Evolutionary conservation across 2,329 filamentous ascomycete genomes (phyloP), one percentile per base, ranked within the genome.

Genomic region (Penicillium hordei): DNA sequence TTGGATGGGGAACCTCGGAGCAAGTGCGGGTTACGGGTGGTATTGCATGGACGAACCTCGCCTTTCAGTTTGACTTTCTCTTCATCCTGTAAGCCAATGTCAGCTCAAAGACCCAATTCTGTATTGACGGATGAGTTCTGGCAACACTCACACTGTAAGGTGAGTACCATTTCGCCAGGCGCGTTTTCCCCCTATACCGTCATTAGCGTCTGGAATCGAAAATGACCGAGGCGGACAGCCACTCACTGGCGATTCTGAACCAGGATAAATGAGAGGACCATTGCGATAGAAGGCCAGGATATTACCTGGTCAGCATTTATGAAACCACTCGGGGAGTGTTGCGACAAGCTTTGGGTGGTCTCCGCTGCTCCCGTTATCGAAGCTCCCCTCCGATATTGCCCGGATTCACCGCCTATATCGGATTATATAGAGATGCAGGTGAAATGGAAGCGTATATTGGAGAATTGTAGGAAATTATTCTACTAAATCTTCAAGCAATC

Each of bases 61-160:
- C 94, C 94, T 79, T 99, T 99, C 70, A 99, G 83, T 80, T 96
- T 97, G 76, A 99, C 91, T 82, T 99, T 99, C 76, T 99, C 92
- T 76, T 97, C 93, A 82, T 99, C 94, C 83, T 86, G 55, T 1
- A 40, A 19, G 4, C 13, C 12, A 34, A 38, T 25, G n/a, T 71
- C 52, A 74, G 68, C 17, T 31, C 27, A 43, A 15, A 9, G n/a
- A 13, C 2, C 42, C 42, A 40, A 25, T 29, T 13, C 2, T 2
- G 7, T 17, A 25, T 49, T 6, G 31, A 31, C 39, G 19, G 25
- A 40, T 39, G 13, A 12, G n/a, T 23, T 17, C 40, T 51, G 15
- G 45, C 8, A 17, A 36, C 29, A 75, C 82, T 75, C 76, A 85
- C 83, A 78, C 88, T 95, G 82, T 97, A 99, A 61, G 94, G 93